Base-by-base conservation (phyloP, 345 rosid genomes). In the Arabidopsis arenosa region DNA sequence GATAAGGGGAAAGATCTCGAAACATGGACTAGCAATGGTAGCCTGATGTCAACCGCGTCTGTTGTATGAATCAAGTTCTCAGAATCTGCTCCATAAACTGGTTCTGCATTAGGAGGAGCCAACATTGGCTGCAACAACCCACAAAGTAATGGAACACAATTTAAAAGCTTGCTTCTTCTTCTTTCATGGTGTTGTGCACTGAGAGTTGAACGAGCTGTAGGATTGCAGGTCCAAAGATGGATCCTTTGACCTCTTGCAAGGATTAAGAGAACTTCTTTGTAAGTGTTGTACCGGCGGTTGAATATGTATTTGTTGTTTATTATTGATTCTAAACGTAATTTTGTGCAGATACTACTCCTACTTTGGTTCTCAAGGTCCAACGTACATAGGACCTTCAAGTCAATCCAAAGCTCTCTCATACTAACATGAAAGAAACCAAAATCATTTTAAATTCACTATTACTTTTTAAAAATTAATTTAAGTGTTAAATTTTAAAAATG, bases 51-150 rank as follows among this genome's bases (percentile, higher is more conserved):
- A 33, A 87, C 23, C 23, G 23, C 85, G 21, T 85, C 89, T 33
- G 87, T 82, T 39, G 86, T 70, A 76, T 82, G 85, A 47, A 86
- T 52, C 32, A 84, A 71, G 68, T 82, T 87, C 45, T 84, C 84
- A 28, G 81, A 74, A 60, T 81, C 87, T 41, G 85, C 73, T 75
- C 87, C 90, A 62, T 76, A 86, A 9, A 83, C 86, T 9, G 88
- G 89, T 73, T 87, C 96, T 47, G 83, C 84, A 74, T 84, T 87
- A 21, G 96, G 93, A 35, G 93, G 96, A 75, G 91, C 91, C 23
- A 90, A 82, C 96, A 90, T 86, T 71, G 90, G 90, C 96, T 88
- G 84, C 35, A 48, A 80, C 40, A 48, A 4, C 59, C 13, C 49
- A 54, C 28, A 55, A 45, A 54, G 17, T 41, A 11, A 55, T 36